Conservation (phyloP, 73 alveolate species). For the Breviolum minutum region DNA sequence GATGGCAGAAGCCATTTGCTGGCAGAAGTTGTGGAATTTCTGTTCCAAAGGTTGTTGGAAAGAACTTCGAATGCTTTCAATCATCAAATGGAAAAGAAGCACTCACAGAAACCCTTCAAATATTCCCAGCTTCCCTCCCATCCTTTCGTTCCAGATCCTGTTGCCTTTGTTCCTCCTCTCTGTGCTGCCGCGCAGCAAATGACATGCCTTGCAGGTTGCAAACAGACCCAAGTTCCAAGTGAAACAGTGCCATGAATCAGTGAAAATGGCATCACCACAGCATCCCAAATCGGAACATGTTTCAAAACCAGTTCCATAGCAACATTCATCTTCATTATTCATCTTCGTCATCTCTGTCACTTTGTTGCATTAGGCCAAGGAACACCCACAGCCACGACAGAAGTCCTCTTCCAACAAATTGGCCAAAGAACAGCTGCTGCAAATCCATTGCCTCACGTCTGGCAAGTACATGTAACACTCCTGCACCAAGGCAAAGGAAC, state of each 20-base stretch:
- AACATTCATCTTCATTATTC: too few species aligned
- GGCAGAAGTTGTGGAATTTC: too few species aligned
- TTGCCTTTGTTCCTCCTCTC: not conserved
- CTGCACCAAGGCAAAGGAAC: not conserved
- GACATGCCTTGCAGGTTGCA: constrained; percentile 30
- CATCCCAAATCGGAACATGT: too few species aligned
- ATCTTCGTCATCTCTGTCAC: not conserved
- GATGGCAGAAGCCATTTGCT: not conserved
- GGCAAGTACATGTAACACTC: constrained; percentile 1
- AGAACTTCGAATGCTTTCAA: too few species aligned
- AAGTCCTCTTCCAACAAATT: constrained; percentile 8
- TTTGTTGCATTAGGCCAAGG: not conserved
- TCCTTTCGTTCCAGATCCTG: not conserved
- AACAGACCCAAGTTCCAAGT: too few species aligned
- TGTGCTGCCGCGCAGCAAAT: not conserved
- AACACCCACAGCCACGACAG: constrained; percentile 25
- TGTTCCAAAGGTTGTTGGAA: too few species aligned
- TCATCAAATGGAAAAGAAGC: too few species aligned
- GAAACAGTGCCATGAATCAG: too few species aligned
- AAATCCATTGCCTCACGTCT: not conserved
- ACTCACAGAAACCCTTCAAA: too few species aligned
- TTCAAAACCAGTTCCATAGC: too few species aligned
- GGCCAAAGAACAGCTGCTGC: not conserved
- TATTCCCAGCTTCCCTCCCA: too few species aligned
- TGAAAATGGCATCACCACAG: too few species aligned